Conservation (phyloP, 2,329 filamentous ascomycete species). For the Pleomassaria siparia region DNA sequence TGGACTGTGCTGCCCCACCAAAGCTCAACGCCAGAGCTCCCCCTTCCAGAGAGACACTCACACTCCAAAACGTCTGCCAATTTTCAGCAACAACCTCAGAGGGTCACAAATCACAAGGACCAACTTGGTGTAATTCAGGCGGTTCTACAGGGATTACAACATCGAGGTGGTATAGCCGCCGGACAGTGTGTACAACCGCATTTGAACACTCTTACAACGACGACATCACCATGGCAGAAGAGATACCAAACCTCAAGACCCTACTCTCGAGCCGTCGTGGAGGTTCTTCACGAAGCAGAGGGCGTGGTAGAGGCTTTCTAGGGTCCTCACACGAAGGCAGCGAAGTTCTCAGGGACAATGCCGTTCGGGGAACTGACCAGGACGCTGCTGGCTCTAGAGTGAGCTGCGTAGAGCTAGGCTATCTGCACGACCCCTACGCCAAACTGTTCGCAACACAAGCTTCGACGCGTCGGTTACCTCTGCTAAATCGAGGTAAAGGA, state of each 20-base stretch:
- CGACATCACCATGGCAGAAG: slow-evolving; percentile 61
- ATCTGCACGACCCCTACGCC: slow-evolving; percentile 81
- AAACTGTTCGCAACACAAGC: slow-evolving; percentile 63
- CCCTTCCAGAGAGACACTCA: too few relatives aligned
- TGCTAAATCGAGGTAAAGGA: slow-evolving; percentile 84
- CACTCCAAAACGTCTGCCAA: too few relatives aligned
- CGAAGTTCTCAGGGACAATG: slow-evolving; percentile 61
- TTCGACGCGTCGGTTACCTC: slow-evolving; percentile 70
- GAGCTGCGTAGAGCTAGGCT: slow-evolving; percentile 84
- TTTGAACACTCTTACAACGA: too few relatives aligned
- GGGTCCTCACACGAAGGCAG: slow-evolving; percentile 30
- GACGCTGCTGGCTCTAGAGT: slow-evolving; percentile 87
- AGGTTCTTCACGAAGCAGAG: slow-evolving; percentile 52
- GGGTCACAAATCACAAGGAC: too few relatives aligned
- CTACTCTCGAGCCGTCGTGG: slow-evolving; percentile 54
- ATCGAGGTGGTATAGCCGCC: too few relatives aligned
- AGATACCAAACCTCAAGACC: slow-evolving; percentile 77
- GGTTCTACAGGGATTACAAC: too few relatives aligned
- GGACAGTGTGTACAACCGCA: too few relatives aligned
- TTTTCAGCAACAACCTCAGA: too few relatives aligned
- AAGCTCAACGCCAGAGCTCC: slow-evolving; percentile 32
- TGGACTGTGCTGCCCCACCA: not conserved
- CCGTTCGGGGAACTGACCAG: slow-evolving; percentile 85
- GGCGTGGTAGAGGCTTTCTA: slow-evolving; percentile 39
- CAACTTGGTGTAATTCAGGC: too few relatives aligned